Conservation (phyloP, 2,329 filamentous ascomycete genomes). For the Neonectria faginata region DNA sequence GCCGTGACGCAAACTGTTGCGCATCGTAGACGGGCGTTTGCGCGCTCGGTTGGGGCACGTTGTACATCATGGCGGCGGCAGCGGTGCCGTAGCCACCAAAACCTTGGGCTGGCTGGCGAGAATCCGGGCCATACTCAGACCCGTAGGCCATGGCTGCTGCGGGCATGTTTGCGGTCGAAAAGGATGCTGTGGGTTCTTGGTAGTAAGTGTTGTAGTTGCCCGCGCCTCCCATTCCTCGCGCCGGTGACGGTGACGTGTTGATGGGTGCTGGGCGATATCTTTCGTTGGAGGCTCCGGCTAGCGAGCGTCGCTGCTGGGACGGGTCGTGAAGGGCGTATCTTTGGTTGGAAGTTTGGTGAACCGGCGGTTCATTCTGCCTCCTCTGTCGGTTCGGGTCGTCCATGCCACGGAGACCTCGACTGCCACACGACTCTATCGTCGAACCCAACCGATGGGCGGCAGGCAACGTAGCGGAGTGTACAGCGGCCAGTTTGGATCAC, state of each 20-base stretch:
- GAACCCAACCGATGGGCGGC: slow-evolving; percentile 73
- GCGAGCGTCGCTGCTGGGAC: slow-evolving; percentile 57
- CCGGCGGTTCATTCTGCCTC: slow-evolving; percentile 79
- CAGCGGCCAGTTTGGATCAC: slow-evolving; percentile 42
- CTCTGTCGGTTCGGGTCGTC: slow-evolving; percentile 79
- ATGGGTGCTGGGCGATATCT: slow-evolving; percentile 63
- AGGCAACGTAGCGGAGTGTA: slow-evolving; percentile 54
- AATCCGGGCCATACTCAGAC: slow-evolving; percentile 73
- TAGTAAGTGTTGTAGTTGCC: slow-evolving; percentile 71
- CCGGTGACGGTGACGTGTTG: slow-evolving; percentile 60
- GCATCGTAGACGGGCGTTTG: slow-evolving; percentile 79
- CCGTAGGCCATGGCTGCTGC: slow-evolving; percentile 67
- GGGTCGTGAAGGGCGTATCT: slow-evolving; percentile 65
- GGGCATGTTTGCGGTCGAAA: slow-evolving; percentile 69
- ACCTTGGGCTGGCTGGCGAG: slow-evolving; percentile 65
- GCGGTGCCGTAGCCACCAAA: slow-evolving; percentile 69
- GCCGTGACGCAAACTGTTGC: slow-evolving; percentile 80
- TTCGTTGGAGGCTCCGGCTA: slow-evolving; percentile 51
- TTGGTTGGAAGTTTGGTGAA: slow-evolving; percentile 69
- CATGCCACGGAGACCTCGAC: slow-evolving; percentile 73
- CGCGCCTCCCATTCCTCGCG: slow-evolving; percentile 66
- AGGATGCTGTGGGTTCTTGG: slow-evolving; percentile 63
- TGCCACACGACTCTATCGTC: slow-evolving; percentile 65
- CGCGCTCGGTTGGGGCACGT: slow-evolving; percentile 72
- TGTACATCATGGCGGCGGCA: slow-evolving; percentile 81